Base-by-base conservation (phyloP, 2,329 filamentous ascomycete species). In the Pseudodiploospora longispora region DNA sequence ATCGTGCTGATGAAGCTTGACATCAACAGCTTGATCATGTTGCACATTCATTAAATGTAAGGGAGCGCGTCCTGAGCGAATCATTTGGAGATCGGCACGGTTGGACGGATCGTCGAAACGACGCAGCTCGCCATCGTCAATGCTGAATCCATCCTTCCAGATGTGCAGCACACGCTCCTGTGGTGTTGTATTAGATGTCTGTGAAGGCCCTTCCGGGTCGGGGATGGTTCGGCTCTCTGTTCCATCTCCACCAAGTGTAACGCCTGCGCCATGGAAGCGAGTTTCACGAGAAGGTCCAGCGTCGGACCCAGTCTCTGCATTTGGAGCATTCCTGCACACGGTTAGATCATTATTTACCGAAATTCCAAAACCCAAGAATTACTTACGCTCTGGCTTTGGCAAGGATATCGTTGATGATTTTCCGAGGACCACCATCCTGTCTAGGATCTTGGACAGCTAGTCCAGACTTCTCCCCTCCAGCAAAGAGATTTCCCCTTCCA, bases 91-190 rank as follows among this genome's bases (percentile, higher is more conserved):
- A 42, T 85, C 84, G 40, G 74, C 72, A 30, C 81, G 78, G 59
- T 91, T 89, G 30, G 74, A 75, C 0, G 86, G 85, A 60, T 93
- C 86, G 55, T 90, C 84, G 58, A 87, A 91, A 44, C 85, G 80
- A 59, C 78, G 82, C 33, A 93, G 76, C 38, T 82, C 77, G 29
- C 87, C 87, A 56, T 93, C 85, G 47, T 90, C 87, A 48, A 94
- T 81, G 51, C 85, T 91, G 67, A 93, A 91, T 10, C 87, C 87
- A 58, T 94, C 83, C 36, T 76, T 75, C 87, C 87, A 94, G 37
- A 93, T 74, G 57, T 91, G 87, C 42, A 94, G 72, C 8, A 80
- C 76, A 41, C 86, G 81, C 41, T 80, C 78, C 48, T 85, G 79
- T 5, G 76, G 74, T 31, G 74, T 68, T 2, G 59, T 50, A 10